Base-by-base conservation (phyloP, 1,284 basidiomycete species). In the Malassezia equina region DNA sequence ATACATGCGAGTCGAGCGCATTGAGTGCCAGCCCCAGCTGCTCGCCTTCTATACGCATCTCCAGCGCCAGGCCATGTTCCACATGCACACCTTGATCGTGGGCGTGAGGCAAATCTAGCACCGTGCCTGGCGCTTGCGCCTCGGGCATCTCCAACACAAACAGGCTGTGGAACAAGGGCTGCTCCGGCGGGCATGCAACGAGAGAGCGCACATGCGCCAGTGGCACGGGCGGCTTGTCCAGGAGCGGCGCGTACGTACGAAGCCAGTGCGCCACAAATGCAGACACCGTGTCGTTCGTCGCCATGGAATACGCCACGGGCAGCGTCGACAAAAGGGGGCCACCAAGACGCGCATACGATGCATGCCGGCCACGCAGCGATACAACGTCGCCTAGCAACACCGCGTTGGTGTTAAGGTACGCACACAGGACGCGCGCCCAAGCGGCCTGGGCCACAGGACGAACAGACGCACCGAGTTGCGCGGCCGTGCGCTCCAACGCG, bases 401-500 rank as follows among this genome's bases (percentile, higher is more conserved):
- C 36, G 59, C 50, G 25, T 55, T 46, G 4, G 72, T 70, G 41
- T 65, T 66, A 24, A 69, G 54, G 52, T 69, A 73, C 7, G 67
- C 60, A 11, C 64, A 45, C 6, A 75, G 62, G 9, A 76, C 60
- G 21, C 61, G 25, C 1, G 67, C 71, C 73, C 75, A 75, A 1
- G 71, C 75, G 1, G 64, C 58, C 54, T 75, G 75, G 0, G 69
- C 54, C 9, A 75, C n/a, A 11, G 74, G 65, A n/a, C 73, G 63
- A 32, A 71, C 58, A 1, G 75, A 74, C 23, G 62, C 65, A n/a
- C 61, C 61, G 12, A 71, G 46, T 1, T 43, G 27, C 5, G 57
- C 51, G 11, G 71, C 66, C 2, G 58, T 52, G 0, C 52, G 41
- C 40, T 68, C 63, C 25, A 71, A 44, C 7, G 58, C 44, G 9